Evolutionary conservation across 2,329 filamentous ascomycete species (phyloP), one percentile per base, ranked within the genome.

Genomic region (Fusarium caatingaense): DNA sequence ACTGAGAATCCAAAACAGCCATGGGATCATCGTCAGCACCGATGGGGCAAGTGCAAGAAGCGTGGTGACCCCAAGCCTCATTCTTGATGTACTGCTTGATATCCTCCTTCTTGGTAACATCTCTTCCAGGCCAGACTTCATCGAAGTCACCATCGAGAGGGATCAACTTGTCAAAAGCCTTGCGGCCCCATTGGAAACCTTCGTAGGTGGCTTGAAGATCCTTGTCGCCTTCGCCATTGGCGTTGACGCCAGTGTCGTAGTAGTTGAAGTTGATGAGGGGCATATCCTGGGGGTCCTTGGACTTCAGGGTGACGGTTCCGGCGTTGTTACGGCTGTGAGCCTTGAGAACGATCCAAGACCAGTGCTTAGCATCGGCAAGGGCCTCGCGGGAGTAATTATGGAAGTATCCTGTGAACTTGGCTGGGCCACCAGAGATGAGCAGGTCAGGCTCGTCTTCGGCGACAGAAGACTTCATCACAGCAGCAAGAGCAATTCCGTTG

Each of bases 231-330:
- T 74, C 69, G 16, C 59, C 69, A 4, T 71, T 63, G 74, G 91
- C 90, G 28, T 83, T 81, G 23, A 76, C 78, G 28, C 86, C 86
- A 0, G 81, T 80, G 32, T 84, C 82, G 79, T 87, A 90, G 76
- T 85, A 90, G 77, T 88, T 87, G 80, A 89, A 91, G 54, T 82
- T 81, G 69, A 93, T 91, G 34, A 85, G 78, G 0, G 91, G 90
- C n/a, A 85, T 84, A 55, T 91, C 90, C 2, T 85, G 84, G 0
- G 90, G 89, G 72, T 92, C 84, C 0, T 85, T 80, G 0, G 88
- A 91, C 20, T 81, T 82, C 3, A 93, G 82, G 4, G 80, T 86
- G 16, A 93, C 89, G 1, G 83, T 88, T n/a, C 91, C 91, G 11
- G 84, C 83, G 53, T 84, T 82, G 44, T 92, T 92, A 10, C 80